Conservation (phyloP, 83 land plant genomes). For the Larix sibirica region DNA sequence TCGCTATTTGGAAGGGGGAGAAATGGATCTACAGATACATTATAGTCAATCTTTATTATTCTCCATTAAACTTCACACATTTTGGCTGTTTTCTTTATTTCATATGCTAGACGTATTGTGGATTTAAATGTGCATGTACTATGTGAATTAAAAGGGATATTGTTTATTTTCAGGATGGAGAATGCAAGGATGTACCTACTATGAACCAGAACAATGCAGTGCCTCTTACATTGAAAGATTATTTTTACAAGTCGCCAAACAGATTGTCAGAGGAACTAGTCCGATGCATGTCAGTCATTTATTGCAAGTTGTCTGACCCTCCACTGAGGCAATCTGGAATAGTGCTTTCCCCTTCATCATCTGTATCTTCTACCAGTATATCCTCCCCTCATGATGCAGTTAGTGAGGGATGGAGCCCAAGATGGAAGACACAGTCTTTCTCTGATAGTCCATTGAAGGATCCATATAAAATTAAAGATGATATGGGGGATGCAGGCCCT, state of each 20-base stretch:
- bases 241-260: conserved; percentile 66
- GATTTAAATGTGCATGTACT: background rate
- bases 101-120: background rate
- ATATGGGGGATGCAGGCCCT: conserved; percentile 23
- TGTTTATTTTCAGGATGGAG: background rate
- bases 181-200: background rate
- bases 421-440: conserved; percentile 15
- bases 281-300: conserved; percentile 76
- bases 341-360: conserved; percentile 34
- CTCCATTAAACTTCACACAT: background rate
- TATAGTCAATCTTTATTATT: background rate
- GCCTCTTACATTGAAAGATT: conserved; percentile 54
- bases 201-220: background rate
- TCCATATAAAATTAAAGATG: conserved; percentile 16
- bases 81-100: background rate
- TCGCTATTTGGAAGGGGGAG: background rate
- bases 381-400: conserved; percentile 8
- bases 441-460: conserved; percentile 23
- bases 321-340: conserved; percentile 31
- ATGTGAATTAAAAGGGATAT: background rate
- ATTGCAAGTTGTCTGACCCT: conserved; percentile 49
- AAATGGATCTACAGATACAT: background rate
- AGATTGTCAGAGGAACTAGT: conserved; percentile 77
- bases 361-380: conserved; percentile 46
- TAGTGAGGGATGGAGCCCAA: conserved; percentile 18